A percentile compares a stretch with the other conserved stretches of the same genome.
Evolutionary conservation across 2,329 filamentous ascomycete genomes (phyloP).

Genomic region (Neonectria faginata): DNA sequence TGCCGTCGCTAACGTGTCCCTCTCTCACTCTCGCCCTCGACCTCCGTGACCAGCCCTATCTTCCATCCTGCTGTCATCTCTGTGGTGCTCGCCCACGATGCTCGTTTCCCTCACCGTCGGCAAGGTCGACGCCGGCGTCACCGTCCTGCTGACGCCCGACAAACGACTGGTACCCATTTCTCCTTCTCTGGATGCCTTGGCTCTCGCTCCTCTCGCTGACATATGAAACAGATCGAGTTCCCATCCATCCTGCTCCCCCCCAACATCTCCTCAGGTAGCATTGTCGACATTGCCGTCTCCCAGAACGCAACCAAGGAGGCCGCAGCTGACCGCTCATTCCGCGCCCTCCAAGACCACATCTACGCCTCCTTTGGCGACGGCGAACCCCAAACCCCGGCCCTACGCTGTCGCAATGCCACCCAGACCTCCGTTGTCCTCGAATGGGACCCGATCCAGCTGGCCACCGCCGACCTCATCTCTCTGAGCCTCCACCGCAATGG

Average conservation of each 20-base stretch:
- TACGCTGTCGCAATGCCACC: constrained; percentile 95
- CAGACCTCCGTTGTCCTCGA: constrained; percentile 98
- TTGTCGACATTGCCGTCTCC: constrained; percentile 95
- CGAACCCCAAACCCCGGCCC: constrained; percentile 79
- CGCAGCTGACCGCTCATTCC: constrained; percentile 80
- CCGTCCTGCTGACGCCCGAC: constrained; percentile 94
- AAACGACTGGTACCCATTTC: constrained; percentile 83
- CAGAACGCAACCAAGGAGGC: constrained; percentile 86
- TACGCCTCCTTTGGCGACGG: constrained; percentile 85
- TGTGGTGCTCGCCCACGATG: constrained; percentile 67
- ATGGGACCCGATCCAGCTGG: constrained; percentile 95
- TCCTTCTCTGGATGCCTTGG: neutral
- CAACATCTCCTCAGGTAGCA: constrained; percentile 94
- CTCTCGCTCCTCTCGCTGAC: constrained; percentile 37
- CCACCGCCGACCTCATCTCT: constrained; percentile 90
- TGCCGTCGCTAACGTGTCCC: constrained; percentile 4
- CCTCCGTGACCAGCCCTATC: constrained; percentile 12
- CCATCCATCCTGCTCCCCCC: constrained; percentile 95
- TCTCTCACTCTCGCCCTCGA: constrained; percentile 1
- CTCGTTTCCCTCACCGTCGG: constrained; percentile 97
- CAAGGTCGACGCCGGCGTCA: constrained; percentile 99
- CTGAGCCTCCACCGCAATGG: constrained; percentile 95
- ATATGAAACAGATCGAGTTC: constrained; percentile 84
- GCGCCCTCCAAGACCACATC: constrained; percentile 88
- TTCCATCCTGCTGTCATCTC: constrained; percentile 20